A percentile compares a stretch with the other conserved stretches of the same genome.
These are phyloP conservation scores for Geotrichum restrictum DNA, from an alignment of 1,139 yeast species.

Conservation along the genomic window DNA sequence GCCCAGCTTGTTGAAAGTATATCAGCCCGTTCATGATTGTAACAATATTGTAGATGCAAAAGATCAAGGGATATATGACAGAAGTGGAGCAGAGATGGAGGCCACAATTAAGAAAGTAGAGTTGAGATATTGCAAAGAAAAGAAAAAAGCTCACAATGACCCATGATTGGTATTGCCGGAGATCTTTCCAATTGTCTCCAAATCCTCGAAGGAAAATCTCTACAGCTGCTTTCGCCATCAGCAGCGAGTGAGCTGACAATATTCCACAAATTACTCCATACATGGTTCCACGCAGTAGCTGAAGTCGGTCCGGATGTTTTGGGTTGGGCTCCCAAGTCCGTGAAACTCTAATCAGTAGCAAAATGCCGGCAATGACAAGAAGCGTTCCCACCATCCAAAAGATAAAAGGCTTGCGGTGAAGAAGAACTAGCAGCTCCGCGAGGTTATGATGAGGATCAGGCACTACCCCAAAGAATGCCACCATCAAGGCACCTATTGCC, in stretches of 20 bases:
- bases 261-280: slow-evolving; percentile 77
- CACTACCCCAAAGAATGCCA: slow-evolving; percentile 70
- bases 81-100: slow-evolving; percentile 70
- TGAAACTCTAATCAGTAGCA: slow-evolving; percentile 28
- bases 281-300: slow-evolving; percentile 46
- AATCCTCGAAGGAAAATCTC: slow-evolving; percentile 51
- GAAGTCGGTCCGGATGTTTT: slow-evolving; percentile 18
- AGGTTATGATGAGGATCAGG: slow-evolving; percentile 52
- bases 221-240: slow-evolving; percentile 78
- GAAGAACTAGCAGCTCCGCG: slow-evolving; percentile 44
- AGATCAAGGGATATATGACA: slow-evolving; percentile 79
- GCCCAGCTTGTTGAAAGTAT: slow-evolving; percentile 53
- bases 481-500: slow-evolving; percentile 68
- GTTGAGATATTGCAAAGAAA: slow-evolving; percentile 63
- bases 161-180: slow-evolving; percentile 42
- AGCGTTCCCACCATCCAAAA: slow-evolving; percentile 46
- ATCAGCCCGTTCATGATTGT: slow-evolving; percentile 71
- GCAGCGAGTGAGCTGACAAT: slow-evolving; percentile 77
- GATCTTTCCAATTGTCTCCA: slow-evolving; percentile 36
- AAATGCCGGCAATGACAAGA: slow-evolving; percentile 32
- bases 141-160: slow-evolving; percentile 55
- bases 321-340: slow-evolving; percentile 16
- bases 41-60: slow-evolving; percentile 73
- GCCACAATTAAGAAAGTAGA: slow-evolving; percentile 71
- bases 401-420: slow-evolving; percentile 43